Evolutionary conservation across 371 early-diverging fungal genomes (phyloP), one percentile per base, ranked within the genome.

Genomic region (Actinomortierella ambigua): DNA sequence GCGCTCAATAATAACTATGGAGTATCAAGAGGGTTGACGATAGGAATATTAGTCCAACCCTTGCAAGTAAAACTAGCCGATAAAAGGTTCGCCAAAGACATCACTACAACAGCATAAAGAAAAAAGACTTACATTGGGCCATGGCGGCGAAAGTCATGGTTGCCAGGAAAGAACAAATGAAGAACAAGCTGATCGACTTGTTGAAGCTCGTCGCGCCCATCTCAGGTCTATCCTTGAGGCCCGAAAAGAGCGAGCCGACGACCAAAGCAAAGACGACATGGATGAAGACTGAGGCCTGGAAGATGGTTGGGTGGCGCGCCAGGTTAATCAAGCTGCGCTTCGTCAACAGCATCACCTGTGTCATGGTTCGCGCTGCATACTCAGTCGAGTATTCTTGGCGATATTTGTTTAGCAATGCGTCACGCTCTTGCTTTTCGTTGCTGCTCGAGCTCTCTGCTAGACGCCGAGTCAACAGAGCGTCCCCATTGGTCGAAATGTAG

Each of bases 251-350:
- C 0, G 71, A 71, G 34, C 71, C 71, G 24, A 71, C 39, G 22
- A 71, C 71, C 28, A 71, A 41, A 0, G 71, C 71, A 52, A 71
- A 71, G 53, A 71, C 56, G 49, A 71, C 59, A 40, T 71, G 71
- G 53, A 71, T 71, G 14, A 71, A 58, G 0, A 54, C 61, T n/a
- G 71, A 65, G 20, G 71, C 66, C 27, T 71, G 71, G 60, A 71
- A 71, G 47, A 71, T 66, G 40, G 66, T 71, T 0, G 71, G 71
- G 34, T 71, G 71, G 15, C 71, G 71, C 1, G 66, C 66, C 53
- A 65, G 44, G 63, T 71, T 71, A 46, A 59, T 71, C 55, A 66
- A 53, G 46, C 71, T 71, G 23, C 71, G 65, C 53, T 71, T 65
- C 11, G 71, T 71, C 24, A 71, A n/a, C 40, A 71, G 46, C 46